These are phyloP conservation scores for Inonotus hispidus DNA, from an alignment of 1,284 basidiomycete genomes.

Conservation along the genomic window DNA sequence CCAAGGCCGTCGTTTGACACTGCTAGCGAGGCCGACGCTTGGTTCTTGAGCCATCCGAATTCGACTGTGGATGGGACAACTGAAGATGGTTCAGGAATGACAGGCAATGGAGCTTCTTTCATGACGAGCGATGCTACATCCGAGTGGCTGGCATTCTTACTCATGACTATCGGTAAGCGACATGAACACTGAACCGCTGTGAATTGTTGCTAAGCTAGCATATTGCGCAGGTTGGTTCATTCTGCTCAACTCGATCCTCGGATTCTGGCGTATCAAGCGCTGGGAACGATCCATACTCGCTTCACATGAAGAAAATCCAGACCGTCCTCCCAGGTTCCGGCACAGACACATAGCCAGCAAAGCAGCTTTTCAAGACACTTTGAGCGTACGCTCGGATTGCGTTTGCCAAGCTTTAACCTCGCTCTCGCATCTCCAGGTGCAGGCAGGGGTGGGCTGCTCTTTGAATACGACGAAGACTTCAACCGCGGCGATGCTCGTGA, in stretches of 20 bases:
- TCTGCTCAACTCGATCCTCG: conserved; percentile 80
- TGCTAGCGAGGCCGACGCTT: conserved; percentile 43
- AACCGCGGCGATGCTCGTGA: conserved; percentile 1
- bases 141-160: conserved; percentile 89
- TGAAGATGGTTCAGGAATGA: background rate
- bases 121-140: conserved; percentile 47
- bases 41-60: conserved; percentile 35
- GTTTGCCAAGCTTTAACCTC: conserved; percentile 36
- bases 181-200: conserved; percentile 10
- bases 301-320: conserved; percentile 31
- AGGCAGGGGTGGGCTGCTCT: background rate
- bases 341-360: conserved; percentile 24
- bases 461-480: conserved; percentile 13
- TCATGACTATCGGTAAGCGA: conserved; percentile 79
- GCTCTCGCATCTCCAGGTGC: conserved; percentile 48
- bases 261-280: conserved; percentile 90
- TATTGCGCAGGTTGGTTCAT: conserved; percentile 75
- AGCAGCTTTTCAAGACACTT: conserved; percentile 31
- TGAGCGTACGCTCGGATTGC: conserved; percentile 42
- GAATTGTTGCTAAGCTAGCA: background rate
- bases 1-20: conserved; percentile 37
- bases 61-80: conserved; percentile 19
- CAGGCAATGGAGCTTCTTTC: conserved; percentile 13
- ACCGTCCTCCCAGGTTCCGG: conserved; percentile 20
- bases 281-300: conserved; percentile 74